Evolutionary conservation across 495 filamentous ascomycete species (phyloP).

Genomic region (Hypomontagnella monticulosa): DNA sequence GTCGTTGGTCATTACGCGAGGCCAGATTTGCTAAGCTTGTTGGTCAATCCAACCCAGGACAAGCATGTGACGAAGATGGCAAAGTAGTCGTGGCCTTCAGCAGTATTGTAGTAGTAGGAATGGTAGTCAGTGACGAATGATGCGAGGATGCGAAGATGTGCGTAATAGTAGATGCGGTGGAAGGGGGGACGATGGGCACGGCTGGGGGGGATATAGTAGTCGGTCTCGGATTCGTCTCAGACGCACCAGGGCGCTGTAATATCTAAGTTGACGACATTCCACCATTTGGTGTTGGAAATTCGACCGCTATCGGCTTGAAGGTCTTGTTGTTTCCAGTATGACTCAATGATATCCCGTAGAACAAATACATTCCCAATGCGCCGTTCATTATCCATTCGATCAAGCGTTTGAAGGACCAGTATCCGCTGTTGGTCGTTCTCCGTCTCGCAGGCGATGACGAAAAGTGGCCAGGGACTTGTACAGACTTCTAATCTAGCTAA

Average conservation of each 20-base stretch:
- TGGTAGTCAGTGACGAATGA: not conserved
- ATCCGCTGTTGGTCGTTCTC: slow-evolving; percentile 49
- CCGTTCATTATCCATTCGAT: slow-evolving; percentile 47
- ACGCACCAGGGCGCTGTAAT: slow-evolving; percentile 48
- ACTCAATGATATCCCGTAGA: slow-evolving; percentile 48
- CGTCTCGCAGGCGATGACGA: slow-evolving; percentile 50
- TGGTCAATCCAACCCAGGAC: slow-evolving; percentile 52
- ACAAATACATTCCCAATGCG: slow-evolving; percentile 51
- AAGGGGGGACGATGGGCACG: not conserved
- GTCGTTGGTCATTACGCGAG: slow-evolving; percentile 62
- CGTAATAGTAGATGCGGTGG: not conserved
- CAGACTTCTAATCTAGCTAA: slow-evolving; percentile 42
- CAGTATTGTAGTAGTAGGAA: not conserved
- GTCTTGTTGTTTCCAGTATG: slow-evolving; percentile 50
- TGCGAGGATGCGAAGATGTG: not conserved
- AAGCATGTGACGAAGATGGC: slow-evolving; percentile 46
- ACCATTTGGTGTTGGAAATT: slow-evolving; percentile 44
- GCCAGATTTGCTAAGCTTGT: slow-evolving; percentile 64
- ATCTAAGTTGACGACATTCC: slow-evolving; percentile 47
- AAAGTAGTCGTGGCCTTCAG: slow-evolving; percentile 28
- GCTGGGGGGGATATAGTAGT: not conserved
- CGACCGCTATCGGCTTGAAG: slow-evolving; percentile 47
- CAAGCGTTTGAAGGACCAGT: slow-evolving; percentile 44
- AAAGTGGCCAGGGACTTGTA: slow-evolving; percentile 51
- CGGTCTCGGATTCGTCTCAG: slow-evolving; percentile 18